Base-by-base conservation (phyloP, 2,329 filamentous ascomycete genomes). In the Neonectria hederae region DNA sequence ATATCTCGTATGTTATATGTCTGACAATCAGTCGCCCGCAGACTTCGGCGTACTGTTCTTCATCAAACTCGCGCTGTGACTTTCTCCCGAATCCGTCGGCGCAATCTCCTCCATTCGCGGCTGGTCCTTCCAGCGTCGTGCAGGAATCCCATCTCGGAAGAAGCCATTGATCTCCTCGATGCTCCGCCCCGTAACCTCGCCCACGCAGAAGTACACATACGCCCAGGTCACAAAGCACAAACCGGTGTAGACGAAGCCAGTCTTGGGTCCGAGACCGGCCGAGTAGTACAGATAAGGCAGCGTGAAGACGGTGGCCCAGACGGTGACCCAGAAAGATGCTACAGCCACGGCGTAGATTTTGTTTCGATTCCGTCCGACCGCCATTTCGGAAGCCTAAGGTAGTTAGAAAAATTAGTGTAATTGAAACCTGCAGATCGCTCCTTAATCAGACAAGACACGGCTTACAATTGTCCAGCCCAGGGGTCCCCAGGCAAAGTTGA, bases 401-500 rank as follows among this genome's bases (percentile, higher is more conserved):
- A 67, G 59, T 52, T 22, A 7, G 4, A 1, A 2, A 5, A 26
- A 42, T 9, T 4, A 8, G 35, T 2, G 8, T 11, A 3, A 21
- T 21, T 19, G 3, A 19, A 49, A 32, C 26, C n/a, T n/a, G 48
- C 22, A 32, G 48, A 51, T 51, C 48, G 21, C 26, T 51, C 28
- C 26, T 30, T 4, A 51, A 51, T 7, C 17, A 32, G 48, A 22
- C 48, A 9, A 19, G 22, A 19, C 19, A 65, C 38, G 38, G 38
- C 73, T 65, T 46, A 72, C 74, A 42, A 83, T 78, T 0, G 80
- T 79, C 73, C 76, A 83, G 24, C 69, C 69, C 26, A 73, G 59
- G 17, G 82, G 79, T 1, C 81, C 82, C 72, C 77, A 77, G 14
- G 77, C 77, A 68, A 83, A 83, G 69, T 83, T 83, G 70, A 83